Percentiles rank a stretch among this genome's conserved stretches.
Conservation (phyloP, 768 basidiomycete species). For the Boletus insuetus region DNA sequence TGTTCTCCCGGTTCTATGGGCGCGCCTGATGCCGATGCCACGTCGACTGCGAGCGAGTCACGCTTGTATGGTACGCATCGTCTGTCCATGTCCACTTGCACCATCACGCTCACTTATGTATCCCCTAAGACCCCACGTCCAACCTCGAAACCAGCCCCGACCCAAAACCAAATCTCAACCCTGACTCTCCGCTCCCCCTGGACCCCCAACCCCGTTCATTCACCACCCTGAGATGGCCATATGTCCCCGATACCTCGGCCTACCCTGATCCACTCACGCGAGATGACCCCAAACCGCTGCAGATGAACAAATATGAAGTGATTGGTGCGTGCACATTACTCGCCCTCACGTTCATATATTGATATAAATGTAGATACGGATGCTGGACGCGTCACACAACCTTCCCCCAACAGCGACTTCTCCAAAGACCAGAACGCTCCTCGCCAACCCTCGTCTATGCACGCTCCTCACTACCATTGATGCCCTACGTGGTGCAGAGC, state of each 20-base stretch:
- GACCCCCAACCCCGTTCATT: constrained; percentile 53
- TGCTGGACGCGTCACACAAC: no score
- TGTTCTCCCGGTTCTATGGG: background rate
- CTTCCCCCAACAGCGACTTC: constrained; percentile 58
- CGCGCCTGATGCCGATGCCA: background rate
- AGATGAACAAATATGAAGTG: constrained; percentile 71
- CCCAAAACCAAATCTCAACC: background rate
- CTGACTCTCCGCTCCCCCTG: constrained; percentile 16
- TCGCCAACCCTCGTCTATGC: constrained; percentile 53
- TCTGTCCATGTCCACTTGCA: no score
- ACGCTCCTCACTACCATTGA: constrained; percentile 57
- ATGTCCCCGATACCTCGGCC: constrained; percentile 75
- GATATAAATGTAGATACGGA: no score
- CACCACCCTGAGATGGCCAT: constrained; percentile 81
- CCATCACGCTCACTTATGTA: no score
- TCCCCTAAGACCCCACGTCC: background rate
- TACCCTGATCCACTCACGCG: constrained; percentile 82
- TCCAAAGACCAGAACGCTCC: constrained; percentile 50
- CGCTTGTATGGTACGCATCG: background rate
- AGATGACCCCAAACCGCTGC: constrained; percentile 80
- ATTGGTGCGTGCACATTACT: constrained; percentile 48
- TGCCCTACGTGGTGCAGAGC: constrained; percentile 56
- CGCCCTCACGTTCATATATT: no score
- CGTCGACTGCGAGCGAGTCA: background rate
- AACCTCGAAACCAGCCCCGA: background rate